Evolutionary conservation across 345 rosid genomes (phyloP).

Genomic region (Hibiscus mutabilis): DNA sequence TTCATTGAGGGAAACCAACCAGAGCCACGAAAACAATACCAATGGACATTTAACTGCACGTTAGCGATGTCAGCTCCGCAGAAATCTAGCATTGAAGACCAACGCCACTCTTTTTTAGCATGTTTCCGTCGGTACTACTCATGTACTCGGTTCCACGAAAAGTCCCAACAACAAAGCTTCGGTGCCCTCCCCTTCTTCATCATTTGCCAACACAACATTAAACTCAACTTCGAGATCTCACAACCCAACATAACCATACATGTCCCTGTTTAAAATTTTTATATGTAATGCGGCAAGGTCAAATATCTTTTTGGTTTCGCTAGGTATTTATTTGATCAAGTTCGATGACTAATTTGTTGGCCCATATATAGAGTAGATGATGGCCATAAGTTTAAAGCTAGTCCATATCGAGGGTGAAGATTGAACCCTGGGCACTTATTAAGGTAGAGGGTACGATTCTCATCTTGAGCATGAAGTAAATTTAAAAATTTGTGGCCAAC

Average conservation of each 20-base stretch:
- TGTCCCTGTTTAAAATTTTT: background rate
- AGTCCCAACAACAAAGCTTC: background rate
- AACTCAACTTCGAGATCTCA: background rate
- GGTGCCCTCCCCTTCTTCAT: background rate
- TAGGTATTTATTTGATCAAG: too few species aligned
- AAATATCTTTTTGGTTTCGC: background rate
- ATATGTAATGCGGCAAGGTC: background rate
- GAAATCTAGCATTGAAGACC: background rate
- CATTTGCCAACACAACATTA: background rate
- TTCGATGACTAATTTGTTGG: too few species aligned
- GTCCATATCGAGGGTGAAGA: too few species aligned
- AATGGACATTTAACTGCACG: background rate
- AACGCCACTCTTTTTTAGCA: too few species aligned
- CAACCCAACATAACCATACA: background rate
- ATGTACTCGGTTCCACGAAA: background rate
- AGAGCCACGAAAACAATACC: conserved; percentile 5
- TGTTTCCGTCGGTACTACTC: background rate
- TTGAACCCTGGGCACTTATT: too few species aligned
- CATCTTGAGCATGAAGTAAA: too few species aligned
- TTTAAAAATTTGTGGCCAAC: too few species aligned
- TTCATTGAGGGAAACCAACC: background rate
- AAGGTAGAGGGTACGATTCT: too few species aligned
- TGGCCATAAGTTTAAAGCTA: too few species aligned
- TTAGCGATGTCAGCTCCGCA: background rate
- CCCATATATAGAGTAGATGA: too few species aligned